These are phyloP conservation scores for Parathielavia hyrcaniae DNA, from an alignment of 495 filamentous ascomycete genomes.

Conservation along the genomic window DNA sequence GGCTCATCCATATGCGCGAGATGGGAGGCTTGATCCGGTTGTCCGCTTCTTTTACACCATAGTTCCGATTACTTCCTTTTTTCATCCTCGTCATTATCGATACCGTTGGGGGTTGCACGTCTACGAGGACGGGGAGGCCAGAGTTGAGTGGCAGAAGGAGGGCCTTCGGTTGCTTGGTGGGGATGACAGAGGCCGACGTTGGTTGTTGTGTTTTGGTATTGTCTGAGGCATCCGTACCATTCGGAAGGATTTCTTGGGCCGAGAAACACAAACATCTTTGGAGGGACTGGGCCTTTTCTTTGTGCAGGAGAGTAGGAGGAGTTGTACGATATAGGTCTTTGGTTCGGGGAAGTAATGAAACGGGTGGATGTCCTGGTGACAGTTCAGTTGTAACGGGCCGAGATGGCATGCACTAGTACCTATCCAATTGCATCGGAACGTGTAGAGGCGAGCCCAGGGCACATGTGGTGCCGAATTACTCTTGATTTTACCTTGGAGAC, in stretches of 20 bases:
- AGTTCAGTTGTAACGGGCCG: neutral
- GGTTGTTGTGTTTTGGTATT: neutral
- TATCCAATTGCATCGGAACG: neutral
- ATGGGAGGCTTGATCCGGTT: neutral
- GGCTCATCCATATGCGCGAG: neutral
- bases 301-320: neutral
- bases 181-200: neutral
- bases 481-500: neutral
- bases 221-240: neutral
- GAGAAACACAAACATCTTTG: neutral
- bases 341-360: conserved; percentile 7
- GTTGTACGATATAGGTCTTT: conserved; percentile 8
- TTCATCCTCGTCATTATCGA: conserved; percentile 2
- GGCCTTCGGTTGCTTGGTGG: neutral
- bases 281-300: neutral
- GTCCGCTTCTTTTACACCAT: neutral
- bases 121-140: neutral
- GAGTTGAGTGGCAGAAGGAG: neutral
- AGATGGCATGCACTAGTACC: neutral
- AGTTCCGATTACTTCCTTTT: neutral
- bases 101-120: conserved; percentile 1
- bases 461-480: neutral
- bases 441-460: neutral
- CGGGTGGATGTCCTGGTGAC: conserved; percentile 9
- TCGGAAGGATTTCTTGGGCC: neutral